Percentiles rank a stretch among this genome's conserved stretches.
Conservation (phyloP, 225 moss, liverwort and hornwort genomes). For the Straminergon stramineum region DNA sequence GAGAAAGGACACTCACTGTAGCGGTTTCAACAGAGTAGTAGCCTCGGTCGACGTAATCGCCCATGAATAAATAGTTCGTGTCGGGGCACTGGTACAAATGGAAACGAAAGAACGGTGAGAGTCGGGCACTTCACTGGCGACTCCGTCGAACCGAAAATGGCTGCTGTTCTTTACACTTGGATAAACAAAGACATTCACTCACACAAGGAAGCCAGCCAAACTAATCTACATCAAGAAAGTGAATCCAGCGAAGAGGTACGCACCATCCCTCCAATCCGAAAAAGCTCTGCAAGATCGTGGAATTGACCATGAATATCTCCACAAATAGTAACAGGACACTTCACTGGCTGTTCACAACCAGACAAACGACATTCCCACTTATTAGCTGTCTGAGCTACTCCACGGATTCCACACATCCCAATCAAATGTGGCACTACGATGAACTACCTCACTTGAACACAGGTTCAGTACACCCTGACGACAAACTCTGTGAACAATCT, state of each 20-base stretch:
- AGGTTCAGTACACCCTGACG: neutral
- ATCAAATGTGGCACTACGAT: neutral
- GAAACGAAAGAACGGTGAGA: neutral
- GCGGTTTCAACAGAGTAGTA: slow-evolving; percentile 83
- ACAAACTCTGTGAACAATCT: too few relatives aligned
- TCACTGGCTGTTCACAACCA: slow-evolving; percentile 28
- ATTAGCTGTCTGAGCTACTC: neutral
- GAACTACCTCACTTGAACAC: neutral
- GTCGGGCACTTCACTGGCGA: neutral
- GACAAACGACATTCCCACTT: neutral
- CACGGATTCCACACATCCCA: too few relatives aligned
- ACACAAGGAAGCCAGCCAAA: neutral
- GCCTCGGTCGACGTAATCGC: slow-evolving; percentile 60
- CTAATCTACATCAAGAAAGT: neutral
- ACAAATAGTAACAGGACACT: slow-evolving; percentile 39
- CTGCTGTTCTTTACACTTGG: neutral
- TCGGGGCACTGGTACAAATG: slow-evolving; percentile 7
- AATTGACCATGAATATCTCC: slow-evolving; percentile 34
- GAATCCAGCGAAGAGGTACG: neutral
- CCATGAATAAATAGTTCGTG: slow-evolving; percentile 42
- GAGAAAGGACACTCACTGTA: slow-evolving; percentile 14
- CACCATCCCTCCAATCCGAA: slow-evolving; percentile 38
- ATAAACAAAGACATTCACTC: neutral
- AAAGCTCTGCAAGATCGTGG: slow-evolving; percentile 33
- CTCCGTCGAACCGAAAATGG: neutral